Evolutionary conservation across 441 rosid species (phyloP).

Genomic region (Theobroma grandiflorum): DNA sequence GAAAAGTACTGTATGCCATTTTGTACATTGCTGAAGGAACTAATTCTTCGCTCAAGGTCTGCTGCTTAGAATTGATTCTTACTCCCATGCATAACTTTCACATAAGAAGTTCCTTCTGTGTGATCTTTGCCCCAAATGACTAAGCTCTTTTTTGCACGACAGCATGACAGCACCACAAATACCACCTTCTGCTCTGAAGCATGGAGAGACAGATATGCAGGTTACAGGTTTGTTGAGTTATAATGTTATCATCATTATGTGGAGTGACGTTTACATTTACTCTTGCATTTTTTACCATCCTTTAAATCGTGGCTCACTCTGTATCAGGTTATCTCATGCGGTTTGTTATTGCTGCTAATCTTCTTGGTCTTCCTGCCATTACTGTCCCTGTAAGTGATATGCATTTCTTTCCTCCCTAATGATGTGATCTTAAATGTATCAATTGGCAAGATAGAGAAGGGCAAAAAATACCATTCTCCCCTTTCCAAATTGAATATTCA

Average conservation of each 20-base stretch:
- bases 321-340: slow-evolving; percentile 79
- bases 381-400: slow-evolving; percentile 71
- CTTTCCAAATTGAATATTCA: too few relatives aligned
- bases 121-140: slow-evolving; percentile 20
- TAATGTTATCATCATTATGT: slow-evolving; percentile 7
- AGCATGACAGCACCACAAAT: slow-evolving; percentile 94
- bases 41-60: not conserved
- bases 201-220: slow-evolving; percentile 78
- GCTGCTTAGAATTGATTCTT: not conserved
- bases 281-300: not conserved
- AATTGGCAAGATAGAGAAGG: not conserved
- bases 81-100: slow-evolving; percentile 13
- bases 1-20: not conserved
- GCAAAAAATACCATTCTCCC: not conserved
- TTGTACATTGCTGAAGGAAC: not conserved
- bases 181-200: slow-evolving; percentile 72
- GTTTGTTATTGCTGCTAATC: slow-evolving; percentile 67
- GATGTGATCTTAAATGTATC: not conserved
- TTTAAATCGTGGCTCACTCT: slow-evolving; percentile 15
- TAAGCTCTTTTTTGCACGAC: slow-evolving; percentile 31
- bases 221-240: slow-evolving; percentile 60
- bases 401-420: not conserved
- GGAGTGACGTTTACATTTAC: not conserved
- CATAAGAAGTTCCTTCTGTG: not conserved
- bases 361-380: slow-evolving; percentile 87